These are phyloP conservation scores for Trichoderma afroharzianum DNA, from an alignment of 2,329 filamentous ascomycete species.

Conservation along the genomic window DNA sequence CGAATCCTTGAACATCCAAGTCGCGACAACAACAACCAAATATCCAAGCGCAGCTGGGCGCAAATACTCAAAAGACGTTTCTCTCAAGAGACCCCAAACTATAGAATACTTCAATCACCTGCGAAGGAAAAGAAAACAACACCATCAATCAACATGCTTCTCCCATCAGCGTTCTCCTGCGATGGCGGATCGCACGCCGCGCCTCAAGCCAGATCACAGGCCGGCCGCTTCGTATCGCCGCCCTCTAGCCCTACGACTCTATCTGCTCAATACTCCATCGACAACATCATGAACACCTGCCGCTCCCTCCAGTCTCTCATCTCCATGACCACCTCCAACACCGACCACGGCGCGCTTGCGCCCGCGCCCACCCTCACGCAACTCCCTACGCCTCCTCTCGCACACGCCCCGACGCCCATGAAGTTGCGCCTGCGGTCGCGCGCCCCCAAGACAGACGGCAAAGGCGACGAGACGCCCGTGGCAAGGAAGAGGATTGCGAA, in stretches of 20 bases:
- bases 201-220: slow-evolving; percentile 27
- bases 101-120: not conserved
- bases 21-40: not conserved
- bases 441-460: slow-evolving; percentile 25
- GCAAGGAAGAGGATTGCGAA: slow-evolving; percentile 49
- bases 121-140: not conserved
- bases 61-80: not conserved
- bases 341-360: slow-evolving; percentile 25
- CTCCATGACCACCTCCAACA: slow-evolving; percentile 11
- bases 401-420: slow-evolving; percentile 47
- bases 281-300: slow-evolving; percentile 57
- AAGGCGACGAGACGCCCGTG: not conserved
- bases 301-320: slow-evolving; percentile 60
- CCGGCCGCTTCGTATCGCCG: slow-evolving; percentile 54
- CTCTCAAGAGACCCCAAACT: not conserved
- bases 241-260: slow-evolving; percentile 53
- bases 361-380: slow-evolving; percentile 33
- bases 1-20: not conserved
- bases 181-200: slow-evolving; percentile 46
- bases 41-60: not conserved
- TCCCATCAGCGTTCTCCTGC: slow-evolving; percentile 57
- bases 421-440: slow-evolving; percentile 55
- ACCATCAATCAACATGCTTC: slow-evolving; percentile 45
- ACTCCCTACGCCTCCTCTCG: slow-evolving; percentile 54
- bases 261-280: slow-evolving; percentile 45